Evolutionary conservation across 2,329 filamentous ascomycete species (phyloP).

Genomic region (Cytospora piceicola): DNA sequence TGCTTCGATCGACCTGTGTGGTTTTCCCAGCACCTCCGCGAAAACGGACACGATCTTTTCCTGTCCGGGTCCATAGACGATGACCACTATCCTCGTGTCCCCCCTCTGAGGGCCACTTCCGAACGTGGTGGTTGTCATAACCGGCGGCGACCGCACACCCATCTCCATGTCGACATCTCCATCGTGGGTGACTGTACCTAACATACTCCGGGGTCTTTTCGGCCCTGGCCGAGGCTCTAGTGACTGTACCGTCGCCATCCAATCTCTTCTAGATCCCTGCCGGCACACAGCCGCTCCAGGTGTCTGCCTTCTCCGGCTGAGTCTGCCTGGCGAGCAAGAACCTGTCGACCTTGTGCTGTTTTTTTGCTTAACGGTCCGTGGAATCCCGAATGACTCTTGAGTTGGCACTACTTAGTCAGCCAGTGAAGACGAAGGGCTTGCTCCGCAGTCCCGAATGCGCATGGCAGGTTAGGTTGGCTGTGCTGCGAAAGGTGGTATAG

Average conservation of each 20-base stretch:
- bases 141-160: constrained; percentile 36
- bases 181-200: constrained; percentile 31
- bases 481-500: constrained; percentile 12
- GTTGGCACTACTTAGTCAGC: constrained; percentile 12
- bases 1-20: constrained; percentile 62
- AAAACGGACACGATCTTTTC: constrained; percentile 75
- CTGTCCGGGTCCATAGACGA: constrained; percentile 73
- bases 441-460: constrained; percentile 21
- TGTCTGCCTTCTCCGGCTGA: not conserved
- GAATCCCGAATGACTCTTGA: not conserved
- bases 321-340: not conserved
- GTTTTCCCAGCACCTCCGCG: constrained; percentile 78
- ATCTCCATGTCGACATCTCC: constrained; percentile 43
- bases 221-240: constrained; percentile 34
- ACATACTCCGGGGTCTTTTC: constrained; percentile 35
- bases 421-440: constrained; percentile 15
- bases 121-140: constrained; percentile 43
- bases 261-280: not conserved
- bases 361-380: not conserved
- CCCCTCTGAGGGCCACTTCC: constrained; percentile 54
- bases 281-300: not conserved
- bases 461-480: constrained; percentile 26
- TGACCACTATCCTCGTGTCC: constrained; percentile 63
- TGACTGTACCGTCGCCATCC: constrained; percentile 33
- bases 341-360: not conserved